Evolutionary conservation across 352 stramenopile species (phyloP), one percentile per base, ranked within the genome.

Genomic region (Phytophthora idaei): DNA sequence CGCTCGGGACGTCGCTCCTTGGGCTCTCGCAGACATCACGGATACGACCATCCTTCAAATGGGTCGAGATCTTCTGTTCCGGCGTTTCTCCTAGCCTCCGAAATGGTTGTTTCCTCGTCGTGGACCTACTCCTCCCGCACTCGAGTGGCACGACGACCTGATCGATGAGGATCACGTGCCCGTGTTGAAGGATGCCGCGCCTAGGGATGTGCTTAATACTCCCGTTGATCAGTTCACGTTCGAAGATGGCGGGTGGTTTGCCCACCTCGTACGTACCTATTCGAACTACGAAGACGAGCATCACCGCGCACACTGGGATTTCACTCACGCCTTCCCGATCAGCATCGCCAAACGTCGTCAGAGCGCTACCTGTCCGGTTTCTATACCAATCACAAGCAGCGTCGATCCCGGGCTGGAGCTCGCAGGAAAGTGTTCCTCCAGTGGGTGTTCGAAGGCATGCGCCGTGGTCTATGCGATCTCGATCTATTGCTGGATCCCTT

Each of bases 401-500:
- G 55, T 31, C 56, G 56, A 15, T 56, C 32, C 2, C 21, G 56
- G 7, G 29, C 34, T 4, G 46, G 45, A 0, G 14, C 17, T 3
- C 46, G 56, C 11, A 56, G 45, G 45, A 63, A 56, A 14, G 11
- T 17, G 0, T 15, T 55, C 7, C 32, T 63, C 0, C 12, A 25
- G 2, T 5, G 9, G 12, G 10, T 63, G 1, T 25, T 63, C 2
- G n/a, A 2, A 0, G 31, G 29, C 2, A 48, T 49, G 8, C 15
- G 39, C 5, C 3, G 5, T 2, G 31, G 32, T 25, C 9, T 41
- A 3, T 39, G 32, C 15, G 57, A 63, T 42, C 17, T 63, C 2
- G 57, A 63, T 34, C 14, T 63, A 2, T 14, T 50, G 1, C 46
- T 63, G 0, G 57, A 56, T 21, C 45, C 45, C 0, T 56, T 44